These are phyloP conservation scores for Striga hermonthica DNA, from an alignment of 305 asterid species.

Conservation along the genomic window DNA sequence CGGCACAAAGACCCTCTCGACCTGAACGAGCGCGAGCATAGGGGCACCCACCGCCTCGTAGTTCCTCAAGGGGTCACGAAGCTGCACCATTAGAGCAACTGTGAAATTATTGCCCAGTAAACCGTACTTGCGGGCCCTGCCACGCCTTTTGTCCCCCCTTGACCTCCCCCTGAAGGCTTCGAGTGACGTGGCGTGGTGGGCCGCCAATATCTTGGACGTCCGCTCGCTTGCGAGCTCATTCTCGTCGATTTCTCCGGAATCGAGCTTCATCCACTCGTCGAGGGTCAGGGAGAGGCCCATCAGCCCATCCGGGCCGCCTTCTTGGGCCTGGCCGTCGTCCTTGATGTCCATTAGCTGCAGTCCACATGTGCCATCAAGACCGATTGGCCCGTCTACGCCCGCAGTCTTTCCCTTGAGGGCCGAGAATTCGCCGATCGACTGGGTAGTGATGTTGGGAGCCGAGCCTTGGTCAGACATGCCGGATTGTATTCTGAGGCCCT, in stretches of 20 bases:
- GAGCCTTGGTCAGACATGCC: conserved; percentile 77
- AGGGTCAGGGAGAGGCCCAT: conserved; percentile 89
- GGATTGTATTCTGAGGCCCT: conserved; percentile 91
- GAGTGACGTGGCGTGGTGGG: conserved; percentile 77
- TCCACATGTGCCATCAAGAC: conserved; percentile 88
- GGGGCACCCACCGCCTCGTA: conserved; percentile 93
- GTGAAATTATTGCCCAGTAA: conserved; percentile 89
- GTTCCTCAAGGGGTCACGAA: conserved; percentile 86
- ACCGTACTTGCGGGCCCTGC: conserved; percentile 69
- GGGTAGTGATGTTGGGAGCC: conserved; percentile 65
- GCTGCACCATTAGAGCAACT: conserved; percentile 92
- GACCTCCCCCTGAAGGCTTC: conserved; percentile 67
- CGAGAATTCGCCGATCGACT: conserved; percentile 64
- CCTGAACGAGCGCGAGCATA: conserved; percentile 94
- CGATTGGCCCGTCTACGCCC: conserved; percentile 52
- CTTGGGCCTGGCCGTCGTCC: conserved; percentile 42
- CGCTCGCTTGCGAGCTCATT: conserved; percentile 65
- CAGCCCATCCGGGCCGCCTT: conserved; percentile 70
- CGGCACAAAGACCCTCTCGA: conserved; percentile 81
- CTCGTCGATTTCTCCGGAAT: conserved; percentile 84
- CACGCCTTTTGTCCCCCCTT: conserved; percentile 70
- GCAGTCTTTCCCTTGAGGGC: conserved; percentile 66
- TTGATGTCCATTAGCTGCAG: conserved; percentile 73
- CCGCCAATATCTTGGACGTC: conserved; percentile 79
- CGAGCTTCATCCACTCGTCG: conserved; percentile 96